Evolutionary conservation across 257 asterid species (phyloP), one percentile per base, ranked within the genome.

Genomic region (Primulina tabacum): DNA sequence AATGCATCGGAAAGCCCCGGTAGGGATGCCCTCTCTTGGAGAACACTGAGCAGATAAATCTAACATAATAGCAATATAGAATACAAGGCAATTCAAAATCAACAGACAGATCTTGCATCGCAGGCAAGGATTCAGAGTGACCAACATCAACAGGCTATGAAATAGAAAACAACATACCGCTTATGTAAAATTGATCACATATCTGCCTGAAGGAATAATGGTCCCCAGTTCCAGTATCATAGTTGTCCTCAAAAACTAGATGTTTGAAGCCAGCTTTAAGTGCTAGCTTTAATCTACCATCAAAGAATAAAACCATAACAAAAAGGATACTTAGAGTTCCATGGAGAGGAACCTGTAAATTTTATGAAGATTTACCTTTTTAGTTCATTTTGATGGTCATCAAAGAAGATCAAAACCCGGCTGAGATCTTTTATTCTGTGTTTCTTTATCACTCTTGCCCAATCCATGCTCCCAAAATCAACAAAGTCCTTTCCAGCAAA

Each of bases 191-290:
- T 77, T 94, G 99, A 78, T 94, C 99, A 34, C 99, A 94, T 64
- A 94, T 94, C 77, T 94, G 99, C 78, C 99, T 82, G 82, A 94
- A 79, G 55, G 99, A 89, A 76, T 94, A 94, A 88, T 94, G 99
- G 75, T 94, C 97, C 63, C 99, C 99, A 12, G 97, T 89, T 69
- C 99, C 97, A 69, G 97, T 94, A 82, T 94, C 99, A 76, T 94
- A 94, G 80, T 94, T 94, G 83, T 94, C 99, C 88, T 94, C 97
- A 71, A 94, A 94, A 62, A 94, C 82, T 64, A 94, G 93, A 83
- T 94, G 97, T 85, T 82, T 86, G 84, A 94, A 94, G 69, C 97
- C 97, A 84, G 96, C 99, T 81, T 94, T 89, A 72, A 94, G 81
- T n/a, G 97, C 92, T 87, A 91, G 97, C 86, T 89, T 94, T 78